Evolutionary conservation across 2,329 filamentous ascomycete species (phyloP), one percentile per base, ranked within the genome.

Genomic region (Colletotrichum orbiculare): DNA sequence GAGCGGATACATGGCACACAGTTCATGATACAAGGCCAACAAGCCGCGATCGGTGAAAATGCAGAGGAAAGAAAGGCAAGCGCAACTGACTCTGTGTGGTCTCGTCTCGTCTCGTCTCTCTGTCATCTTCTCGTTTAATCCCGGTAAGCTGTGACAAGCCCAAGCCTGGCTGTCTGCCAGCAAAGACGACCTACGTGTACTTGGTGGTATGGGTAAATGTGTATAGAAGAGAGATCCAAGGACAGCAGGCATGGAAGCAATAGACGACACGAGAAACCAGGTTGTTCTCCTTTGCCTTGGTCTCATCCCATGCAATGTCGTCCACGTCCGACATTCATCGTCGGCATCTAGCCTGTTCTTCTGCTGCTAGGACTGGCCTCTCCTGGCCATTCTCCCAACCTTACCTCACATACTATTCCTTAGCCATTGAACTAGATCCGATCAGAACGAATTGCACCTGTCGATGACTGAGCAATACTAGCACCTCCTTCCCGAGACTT

Each of bases 381-480:
- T 35, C 60, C 54, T 33, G 41, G 12, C 47, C 47, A 42, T 62
- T 56, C 63, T 62, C 63, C 63, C 52, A 65, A 66, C 25, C 25
- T 25, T 25, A 25, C 25, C 25, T 25, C 25, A 25, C 25, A 25
- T 25, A 25, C 25, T 25, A 25, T 25, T 4, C 25, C 25, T 25
- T 25, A 25, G 25, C 25, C 25, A 25, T 4, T 25, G 25, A 25
- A 25, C 25, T 25, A 25, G 25, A 25, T 25, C 25, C 25, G 25
- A 25, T 25, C 25, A 25, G 25, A 25, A 25, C 25, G 4, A 5
- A 25, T 4, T 25, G 25, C 25, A 5, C 25, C 25, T 66, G 52
- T 50, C 61, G 38, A 64, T 55, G 57, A 55, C 50, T 61, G 54
- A 64, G 56, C 39, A 61, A 7, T 5, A 42, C n/a, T 15, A 52